Base-by-base conservation (phyloP, 2,329 filamentous ascomycete species). In the Fusarium bulbicola region DNA sequence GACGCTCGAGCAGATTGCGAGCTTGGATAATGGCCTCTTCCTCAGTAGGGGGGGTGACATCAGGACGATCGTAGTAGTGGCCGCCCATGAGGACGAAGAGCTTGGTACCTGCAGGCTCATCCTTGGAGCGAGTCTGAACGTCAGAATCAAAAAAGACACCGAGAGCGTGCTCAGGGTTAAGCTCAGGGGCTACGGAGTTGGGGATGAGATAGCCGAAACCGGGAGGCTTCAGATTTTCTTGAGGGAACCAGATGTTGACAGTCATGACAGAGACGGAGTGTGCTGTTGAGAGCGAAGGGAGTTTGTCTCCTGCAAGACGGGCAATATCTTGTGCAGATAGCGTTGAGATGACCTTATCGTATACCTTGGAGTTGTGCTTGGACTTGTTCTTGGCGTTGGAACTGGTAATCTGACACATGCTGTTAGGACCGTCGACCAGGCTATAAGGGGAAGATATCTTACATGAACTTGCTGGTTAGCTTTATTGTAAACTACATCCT, bases 141-240 rank as follows among this genome's bases (percentile, higher is more conserved):
- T 94, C 91, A 6, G 91, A 93, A 82, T 97, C 95, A 81, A 98
- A 98, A 68, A 98, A 92, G 59, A 98, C 95, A 70, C 96, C 96
- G 11, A 99, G 90, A 2, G 92, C 93, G 69, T 90, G 89, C 80
- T 97, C 93, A 3, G 93, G 92, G 79, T 97, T 97, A 73, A 94
- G 87, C 42, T 90, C 89, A 53, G 87, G 86, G 7, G 91, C 88
- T 3, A 93, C 87, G 21, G 91, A 91, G 66, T 91, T 90, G 4
- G 96, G 95, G 66, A 99, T 93, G 10, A 99, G 89, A 81, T 98
- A 98, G 73, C 96, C 96, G 79, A 98, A 97, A 24, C 95, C 96
- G 36, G 86, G 83, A 63, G 90, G 85, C 20, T 89, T 88, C 40
- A 97, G 83, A 64, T 89, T 79, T 12, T 91, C 86, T 47, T 90